Conservation (phyloP, 257 asterid genomes). For the Ligustrum vulgare region DNA sequence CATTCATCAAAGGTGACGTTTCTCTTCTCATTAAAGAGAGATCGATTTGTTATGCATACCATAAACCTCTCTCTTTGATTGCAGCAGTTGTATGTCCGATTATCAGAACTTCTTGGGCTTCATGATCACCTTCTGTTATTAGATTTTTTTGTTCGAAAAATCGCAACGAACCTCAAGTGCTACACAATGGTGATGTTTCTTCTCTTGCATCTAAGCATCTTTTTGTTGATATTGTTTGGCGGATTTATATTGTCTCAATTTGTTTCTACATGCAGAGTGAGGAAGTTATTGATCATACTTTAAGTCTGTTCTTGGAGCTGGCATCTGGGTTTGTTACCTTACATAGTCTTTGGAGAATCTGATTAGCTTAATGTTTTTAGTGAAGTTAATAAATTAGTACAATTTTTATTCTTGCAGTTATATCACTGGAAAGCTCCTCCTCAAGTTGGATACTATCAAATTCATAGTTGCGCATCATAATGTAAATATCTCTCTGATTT, state of each 20-base stretch:
- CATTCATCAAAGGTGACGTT: conserved; percentile 88
- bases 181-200: conserved; percentile 66
- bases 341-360: conserved; percentile 1
- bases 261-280: conserved; percentile 56
- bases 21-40: conserved; percentile 11
- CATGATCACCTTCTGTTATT: conserved; percentile 87
- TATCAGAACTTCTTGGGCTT: conserved; percentile 95
- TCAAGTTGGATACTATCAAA: conserved; percentile 91
- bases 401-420: conserved; percentile 52
- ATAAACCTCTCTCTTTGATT: conserved; percentile 40
- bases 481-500: conserved; percentile 44
- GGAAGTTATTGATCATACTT: conserved; percentile 85
- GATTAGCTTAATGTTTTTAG: conserved; percentile 17
- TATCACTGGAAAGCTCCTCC: conserved; percentile 93
- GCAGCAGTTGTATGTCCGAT: conserved; percentile 95
- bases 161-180: conserved; percentile 89
- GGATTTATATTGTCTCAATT: conserved; percentile 26
- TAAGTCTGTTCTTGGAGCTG: conserved; percentile 89
- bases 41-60: conserved; percentile 19
- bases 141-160: conserved; percentile 81
- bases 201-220: conserved; percentile 16
- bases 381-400: conserved; percentile 9
- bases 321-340: conserved; percentile 81
- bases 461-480: conserved; percentile 81
- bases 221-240: conserved; percentile 14